These are phyloP conservation scores for Stramenopiles sp. DNA, from an alignment of 352 stramenopile species.

Conservation along the genomic window DNA sequence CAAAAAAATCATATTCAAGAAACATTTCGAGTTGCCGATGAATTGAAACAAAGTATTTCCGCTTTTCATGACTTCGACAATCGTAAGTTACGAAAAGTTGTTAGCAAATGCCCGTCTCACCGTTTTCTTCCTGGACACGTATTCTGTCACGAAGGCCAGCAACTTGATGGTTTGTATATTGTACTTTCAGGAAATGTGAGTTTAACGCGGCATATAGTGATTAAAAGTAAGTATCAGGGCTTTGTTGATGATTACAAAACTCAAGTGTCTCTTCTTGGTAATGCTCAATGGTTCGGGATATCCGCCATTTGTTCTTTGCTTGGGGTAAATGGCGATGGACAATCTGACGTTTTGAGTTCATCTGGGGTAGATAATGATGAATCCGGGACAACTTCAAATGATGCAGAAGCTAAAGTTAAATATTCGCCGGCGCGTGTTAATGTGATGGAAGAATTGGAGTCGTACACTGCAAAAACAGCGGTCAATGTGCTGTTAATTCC, in stretches of 20 bases:
- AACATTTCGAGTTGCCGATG: not conserved
- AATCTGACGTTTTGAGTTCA: too few species aligned
- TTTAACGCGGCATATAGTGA: not conserved
- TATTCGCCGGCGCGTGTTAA: not conserved
- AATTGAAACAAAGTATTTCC: not conserved
- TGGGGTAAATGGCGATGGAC: not conserved
- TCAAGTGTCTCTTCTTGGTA: not conserved
- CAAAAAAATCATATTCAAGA: not conserved
- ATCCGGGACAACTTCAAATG: too few species aligned
- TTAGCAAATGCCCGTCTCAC: not conserved
- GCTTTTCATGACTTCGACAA: not conserved
- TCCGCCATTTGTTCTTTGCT: not conserved
- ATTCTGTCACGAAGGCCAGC: not conserved
- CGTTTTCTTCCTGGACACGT: not conserved
- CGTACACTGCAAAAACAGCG: not conserved
- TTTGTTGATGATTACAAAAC: not conserved
- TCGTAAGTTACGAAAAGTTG: not conserved
- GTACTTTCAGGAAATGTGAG: not conserved
- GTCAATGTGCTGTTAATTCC: not conserved
- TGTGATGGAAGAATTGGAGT: not conserved
- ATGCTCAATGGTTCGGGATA: not conserved
- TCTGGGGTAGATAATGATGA: too few species aligned
- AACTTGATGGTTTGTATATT: not conserved
- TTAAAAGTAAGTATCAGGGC: not conserved
- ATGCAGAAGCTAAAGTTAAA: too few species aligned